A percentile compares a stretch with the other conserved stretches of the same genome.
phyloP scores from a whole-genome alignment of 225 moss, liverwort and hornwort genomes.

The Neckera pumila region DNA sequence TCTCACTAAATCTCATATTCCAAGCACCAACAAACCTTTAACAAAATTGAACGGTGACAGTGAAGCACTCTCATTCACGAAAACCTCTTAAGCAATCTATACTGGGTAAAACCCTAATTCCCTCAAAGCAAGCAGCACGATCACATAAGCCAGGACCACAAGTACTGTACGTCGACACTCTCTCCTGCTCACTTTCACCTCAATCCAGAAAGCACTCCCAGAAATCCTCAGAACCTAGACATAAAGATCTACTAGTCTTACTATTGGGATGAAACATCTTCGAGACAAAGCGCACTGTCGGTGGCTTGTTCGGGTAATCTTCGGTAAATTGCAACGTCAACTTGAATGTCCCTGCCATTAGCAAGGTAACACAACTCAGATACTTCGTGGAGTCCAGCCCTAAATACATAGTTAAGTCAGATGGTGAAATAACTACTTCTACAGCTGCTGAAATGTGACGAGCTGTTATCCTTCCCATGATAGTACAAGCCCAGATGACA shows the following conservation, averaged over 20 bases:
- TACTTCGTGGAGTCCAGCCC: background rate
- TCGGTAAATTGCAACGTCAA: slow-evolving; percentile 95
- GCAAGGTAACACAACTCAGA: background rate
- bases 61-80: background rate
- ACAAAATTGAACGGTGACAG: background rate
- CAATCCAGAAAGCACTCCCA: background rate
- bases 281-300: slow-evolving; percentile 94
- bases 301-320: slow-evolving; percentile 98
- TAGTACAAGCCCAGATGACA: background rate
- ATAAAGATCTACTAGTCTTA: slow-evolving; percentile 2
- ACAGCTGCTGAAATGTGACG: background rate
- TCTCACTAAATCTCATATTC: background rate
- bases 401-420: background rate
- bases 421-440: background rate
- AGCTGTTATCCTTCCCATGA: background rate
- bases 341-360: slow-evolving; percentile 75
- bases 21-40: background rate
- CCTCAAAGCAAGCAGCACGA: background rate
- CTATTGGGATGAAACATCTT: slow-evolving; percentile 99
- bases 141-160: background rate
- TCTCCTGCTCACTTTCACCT: background rate
- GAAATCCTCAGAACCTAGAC: background rate
- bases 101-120: background rate
- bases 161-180: background rate
- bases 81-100: background rate